Evolutionary conservation across 371 early-diverging fungal genomes (phyloP), one percentile per base, ranked within the genome.

Genomic region (Mycotypha africana): DNA sequence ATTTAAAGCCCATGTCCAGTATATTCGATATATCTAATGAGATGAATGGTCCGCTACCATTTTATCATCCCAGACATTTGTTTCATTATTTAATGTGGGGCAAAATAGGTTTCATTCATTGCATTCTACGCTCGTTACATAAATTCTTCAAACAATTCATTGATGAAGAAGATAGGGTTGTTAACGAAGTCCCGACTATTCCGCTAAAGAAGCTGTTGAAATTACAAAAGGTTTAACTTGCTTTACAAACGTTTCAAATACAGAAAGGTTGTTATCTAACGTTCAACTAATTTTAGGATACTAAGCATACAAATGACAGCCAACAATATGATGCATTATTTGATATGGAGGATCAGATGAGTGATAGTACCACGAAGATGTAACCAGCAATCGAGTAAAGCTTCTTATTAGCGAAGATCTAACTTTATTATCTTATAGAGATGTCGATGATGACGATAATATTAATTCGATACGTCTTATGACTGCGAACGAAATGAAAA

Each of bases 61-160:
- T 88, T 36, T 85, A 90, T 53, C 89, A 91, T 53, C 92, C 92
- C 1, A 56, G 73, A n/a, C 65, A 86, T 28, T 53, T 91, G 32
- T 65, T 79, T 8, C 82, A 89, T 40, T 86, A 89, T 53, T 58
- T 88, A 15, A 60, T 89, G 60, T 89, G 88, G 88, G 87, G 87
- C 71, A 82, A 85, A 49, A 78, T 79, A 53, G 84, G 85, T 32
- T 51, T 83, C 1, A 82, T 88, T 21, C 78, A 84, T 34, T 76
- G 70, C 44, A 70, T 81, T 2, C 49, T 84, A 20, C 46, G 63
- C 31, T 67, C 69, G 4, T 54, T 83, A 10, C 77, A 76, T 28
- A 62, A 63, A 19, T 76, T 71, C 25, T 53, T 81, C 36, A 64
- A 58, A n/a, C 58, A 59, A 17, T 60, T 74, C 30, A 55, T 70